Percentiles rank a stretch among this genome's conserved stretches.
These are phyloP conservation scores for Pythium myriotylum DNA, from an alignment of 352 stramenopile genomes.

Conservation along the genomic window DNA sequence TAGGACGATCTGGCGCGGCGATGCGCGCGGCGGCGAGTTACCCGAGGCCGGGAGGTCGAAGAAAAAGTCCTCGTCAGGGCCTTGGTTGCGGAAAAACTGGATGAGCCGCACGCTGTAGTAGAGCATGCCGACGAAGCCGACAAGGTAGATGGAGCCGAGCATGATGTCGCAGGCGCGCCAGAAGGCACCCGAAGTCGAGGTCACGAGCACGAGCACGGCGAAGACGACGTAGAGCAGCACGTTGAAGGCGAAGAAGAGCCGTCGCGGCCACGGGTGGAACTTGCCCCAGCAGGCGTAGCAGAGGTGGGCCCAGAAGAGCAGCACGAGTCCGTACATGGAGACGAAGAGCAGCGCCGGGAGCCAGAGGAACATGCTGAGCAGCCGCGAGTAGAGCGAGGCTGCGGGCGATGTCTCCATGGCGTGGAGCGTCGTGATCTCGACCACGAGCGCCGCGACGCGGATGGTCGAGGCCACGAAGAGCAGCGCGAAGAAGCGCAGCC, in stretches of 20 bases:
- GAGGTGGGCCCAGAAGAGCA: slow-evolving; percentile 86
- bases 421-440: slow-evolving; percentile 60
- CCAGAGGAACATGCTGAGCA: slow-evolving; percentile 72
- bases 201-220: slow-evolving; percentile 46
- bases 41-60: slow-evolving; percentile 64
- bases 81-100: slow-evolving; percentile 79
- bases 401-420: slow-evolving; percentile 39
- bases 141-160: slow-evolving; percentile 64
- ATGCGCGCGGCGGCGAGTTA: slow-evolving; percentile 25
- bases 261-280: slow-evolving; percentile 68
- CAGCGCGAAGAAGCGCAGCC: slow-evolving; percentile 72
- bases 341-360: slow-evolving; percentile 83
- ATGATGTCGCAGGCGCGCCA: slow-evolving; percentile 73
- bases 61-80: slow-evolving; percentile 79
- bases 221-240: slow-evolving; percentile 71
- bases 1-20: slow-evolving; percentile 66
- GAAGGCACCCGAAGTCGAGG: slow-evolving; percentile 47
- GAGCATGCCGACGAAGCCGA: slow-evolving; percentile 64
- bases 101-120: slow-evolving; percentile 85
- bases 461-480: slow-evolving; percentile 71
- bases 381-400: slow-evolving; percentile 45
- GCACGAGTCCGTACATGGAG: slow-evolving; percentile 82
- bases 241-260: slow-evolving; percentile 80
- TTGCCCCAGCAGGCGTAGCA: slow-evolving; percentile 84
- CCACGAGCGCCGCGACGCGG: slow-evolving; percentile 60